Evolutionary conservation across 2,329 filamentous ascomycete genomes (phyloP).

Genomic region (Diaporthe eres): DNA sequence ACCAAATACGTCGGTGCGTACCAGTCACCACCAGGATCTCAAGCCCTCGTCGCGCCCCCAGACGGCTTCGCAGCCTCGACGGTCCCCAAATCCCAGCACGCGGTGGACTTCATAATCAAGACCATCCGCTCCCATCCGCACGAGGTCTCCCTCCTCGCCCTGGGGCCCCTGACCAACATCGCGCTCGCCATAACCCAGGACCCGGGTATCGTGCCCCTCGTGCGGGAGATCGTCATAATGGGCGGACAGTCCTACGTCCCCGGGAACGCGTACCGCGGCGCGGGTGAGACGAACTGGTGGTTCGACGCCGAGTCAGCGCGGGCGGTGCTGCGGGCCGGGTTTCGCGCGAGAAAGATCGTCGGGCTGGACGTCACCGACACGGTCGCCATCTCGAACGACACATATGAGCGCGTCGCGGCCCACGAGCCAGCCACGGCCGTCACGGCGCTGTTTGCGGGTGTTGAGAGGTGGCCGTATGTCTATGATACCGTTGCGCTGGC

Average conservation of each 20-base stretch:
- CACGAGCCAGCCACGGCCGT: slow-evolving; percentile 19
- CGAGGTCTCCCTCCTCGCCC: slow-evolving; percentile 9
- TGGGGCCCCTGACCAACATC: slow-evolving; percentile 12
- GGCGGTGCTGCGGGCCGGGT: not conserved
- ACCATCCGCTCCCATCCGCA: not conserved
- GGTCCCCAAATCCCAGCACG: not conserved
- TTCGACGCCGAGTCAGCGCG: slow-evolving; percentile 18
- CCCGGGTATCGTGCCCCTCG: not conserved
- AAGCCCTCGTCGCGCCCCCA: not conserved
- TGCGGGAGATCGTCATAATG: not conserved
- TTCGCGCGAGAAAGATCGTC: not conserved
- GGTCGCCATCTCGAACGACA: not conserved
- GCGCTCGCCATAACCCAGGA: slow-evolving; percentile 5
- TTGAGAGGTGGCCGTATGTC: slow-evolving; percentile 22
- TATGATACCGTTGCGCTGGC: slow-evolving; percentile 12
- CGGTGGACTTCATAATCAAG: slow-evolving; percentile 1
- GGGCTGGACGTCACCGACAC: slow-evolving; percentile 23
- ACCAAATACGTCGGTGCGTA: not conserved
- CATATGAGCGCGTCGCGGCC: not conserved
- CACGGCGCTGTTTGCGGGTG: not conserved
- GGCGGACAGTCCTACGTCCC: slow-evolving; percentile 1
- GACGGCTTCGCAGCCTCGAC: not conserved
- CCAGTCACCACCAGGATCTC: not conserved
- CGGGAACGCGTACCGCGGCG: slow-evolving; percentile 23
- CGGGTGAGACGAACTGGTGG: slow-evolving; percentile 22